phyloP scores from a whole-genome alignment of 345 rosid species.

The Geranium rotundifolium region DNA sequence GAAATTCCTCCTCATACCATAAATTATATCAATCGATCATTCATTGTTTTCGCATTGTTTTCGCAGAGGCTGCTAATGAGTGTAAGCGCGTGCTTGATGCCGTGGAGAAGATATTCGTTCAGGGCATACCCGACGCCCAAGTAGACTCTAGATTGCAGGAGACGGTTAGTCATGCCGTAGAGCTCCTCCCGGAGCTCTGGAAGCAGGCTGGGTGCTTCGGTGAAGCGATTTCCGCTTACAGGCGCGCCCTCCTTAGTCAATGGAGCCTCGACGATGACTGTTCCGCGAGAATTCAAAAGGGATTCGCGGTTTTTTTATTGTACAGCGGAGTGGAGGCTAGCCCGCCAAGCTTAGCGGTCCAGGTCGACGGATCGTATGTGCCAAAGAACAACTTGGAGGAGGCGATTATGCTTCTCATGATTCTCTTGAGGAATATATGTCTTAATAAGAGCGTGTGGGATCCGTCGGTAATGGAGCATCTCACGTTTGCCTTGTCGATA shows the following conservation, averaged over 20 bases:
- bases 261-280: conserved; percentile 76
- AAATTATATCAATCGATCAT: not conserved
- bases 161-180: conserved; percentile 82
- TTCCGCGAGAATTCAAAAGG: conserved; percentile 79
- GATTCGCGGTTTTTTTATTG: conserved; percentile 68
- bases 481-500: conserved; percentile 58
- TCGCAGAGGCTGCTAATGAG: conserved; percentile 78
- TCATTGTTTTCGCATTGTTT: conserved; percentile 3
- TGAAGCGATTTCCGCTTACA: conserved; percentile 67
- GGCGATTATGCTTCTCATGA: conserved; percentile 81
- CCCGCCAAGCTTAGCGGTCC: conserved; percentile 68
- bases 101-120: conserved; percentile 66
- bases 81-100: conserved; percentile 85
- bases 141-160: conserved; percentile 68
- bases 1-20: not conserved
- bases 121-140: conserved; percentile 73
- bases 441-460: conserved; percentile 67
- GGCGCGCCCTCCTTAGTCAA: conserved; percentile 75
- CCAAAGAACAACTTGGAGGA: conserved; percentile 89
- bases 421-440: conserved; percentile 51
- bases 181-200: conserved; percentile 78
- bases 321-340: conserved; percentile 79
- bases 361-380: conserved; percentile 62
- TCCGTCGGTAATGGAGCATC: conserved; percentile 75
- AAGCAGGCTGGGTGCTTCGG: conserved; percentile 56